These are phyloP conservation scores for Kandelia obovata DNA, from an alignment of 345 rosid species.

Conservation along the genomic window DNA sequence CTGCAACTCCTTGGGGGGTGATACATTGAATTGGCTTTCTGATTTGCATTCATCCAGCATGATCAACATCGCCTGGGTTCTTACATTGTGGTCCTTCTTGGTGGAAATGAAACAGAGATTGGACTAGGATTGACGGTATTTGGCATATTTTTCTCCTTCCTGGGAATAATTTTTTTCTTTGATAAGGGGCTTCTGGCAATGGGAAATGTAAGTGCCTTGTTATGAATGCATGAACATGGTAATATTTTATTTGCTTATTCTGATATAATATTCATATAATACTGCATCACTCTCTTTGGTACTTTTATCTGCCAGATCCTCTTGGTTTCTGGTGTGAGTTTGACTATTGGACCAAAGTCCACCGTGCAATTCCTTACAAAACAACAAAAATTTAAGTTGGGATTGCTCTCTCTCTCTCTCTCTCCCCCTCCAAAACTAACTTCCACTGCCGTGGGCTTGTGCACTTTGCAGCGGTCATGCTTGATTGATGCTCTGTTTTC, in stretches of 20 bases:
- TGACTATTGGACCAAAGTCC: constrained; percentile 84
- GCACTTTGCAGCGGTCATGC: background rate
- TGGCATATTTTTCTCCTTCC: constrained; percentile 79
- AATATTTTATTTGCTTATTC: background rate
- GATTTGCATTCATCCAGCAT: background rate
- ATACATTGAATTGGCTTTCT: background rate
- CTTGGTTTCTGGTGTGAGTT: constrained; percentile 83
- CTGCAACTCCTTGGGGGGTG: too few species aligned
- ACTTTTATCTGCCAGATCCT: constrained; percentile 48
- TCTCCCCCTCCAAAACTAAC: background rate
- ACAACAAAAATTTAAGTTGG: constrained; percentile 80
- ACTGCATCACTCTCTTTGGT: constrained; percentile 9
- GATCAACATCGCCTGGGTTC: background rate
- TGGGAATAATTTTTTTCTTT: constrained; percentile 83
- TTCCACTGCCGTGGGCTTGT: background rate
- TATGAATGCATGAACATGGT: background rate
- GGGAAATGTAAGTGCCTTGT: constrained; percentile 79
- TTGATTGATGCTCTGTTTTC: background rate
- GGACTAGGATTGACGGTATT: constrained; percentile 94
- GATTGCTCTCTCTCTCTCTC: background rate
- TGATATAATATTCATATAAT: constrained; percentile 4
- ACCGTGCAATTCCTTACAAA: constrained; percentile 88
- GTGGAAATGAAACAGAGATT: constrained; percentile 53
- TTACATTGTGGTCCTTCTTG: background rate
- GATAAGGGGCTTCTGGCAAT: constrained; percentile 92